Base-by-base conservation (phyloP, 768 basidiomycete species). In the Ramaria sp. region DNA sequence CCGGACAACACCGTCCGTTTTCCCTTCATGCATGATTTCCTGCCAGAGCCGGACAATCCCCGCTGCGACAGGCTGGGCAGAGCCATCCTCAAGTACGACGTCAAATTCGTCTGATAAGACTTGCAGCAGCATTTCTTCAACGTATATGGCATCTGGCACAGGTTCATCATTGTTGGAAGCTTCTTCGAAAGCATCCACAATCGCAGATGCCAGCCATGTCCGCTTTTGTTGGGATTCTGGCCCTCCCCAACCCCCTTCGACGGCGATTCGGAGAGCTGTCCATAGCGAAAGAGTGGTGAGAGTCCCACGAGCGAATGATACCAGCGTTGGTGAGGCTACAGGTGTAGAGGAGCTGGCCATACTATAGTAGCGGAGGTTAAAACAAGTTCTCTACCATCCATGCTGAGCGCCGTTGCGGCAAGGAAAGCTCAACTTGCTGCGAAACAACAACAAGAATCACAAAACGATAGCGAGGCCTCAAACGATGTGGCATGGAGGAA, bases 101-200 rank as follows among this genome's bases (percentile, higher is more conserved):
- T 92, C 90, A 62, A 90, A 97, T 63, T 96, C 94, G 61, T 96
- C 90, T 7, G 73, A 72, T 76, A 96, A 82, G 45, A 88, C 78
- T 62, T 95, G 90, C 12, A 87, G 72, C 13, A 98, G 72, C 59
- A 85, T 71, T 50, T 88, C 82, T 62, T 89, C 90, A 57, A 98
- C 70, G 61, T 94, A 90, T 61, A 80, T 73, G 24, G 76, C 77
- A 61, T 94, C 91, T 0, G 78, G 75, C 60, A 30, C 69, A 66
- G 58, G 70, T 56, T 57, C 76, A 74, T 45, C 75, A 66, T 61
- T 88, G 84, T 38, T 55, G 44, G 34, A 20, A 25, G 57, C 30
- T 41, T 57, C 57, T 43, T 63, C 63, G 64, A 91, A 89, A 6
- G 83, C 77, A 65, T 93, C 84, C 60, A 89, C 84, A 63, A 93